Evolutionary conservation across 2,329 filamentous ascomycete species (phyloP).

Genomic region (Triangularia setosa): DNA sequence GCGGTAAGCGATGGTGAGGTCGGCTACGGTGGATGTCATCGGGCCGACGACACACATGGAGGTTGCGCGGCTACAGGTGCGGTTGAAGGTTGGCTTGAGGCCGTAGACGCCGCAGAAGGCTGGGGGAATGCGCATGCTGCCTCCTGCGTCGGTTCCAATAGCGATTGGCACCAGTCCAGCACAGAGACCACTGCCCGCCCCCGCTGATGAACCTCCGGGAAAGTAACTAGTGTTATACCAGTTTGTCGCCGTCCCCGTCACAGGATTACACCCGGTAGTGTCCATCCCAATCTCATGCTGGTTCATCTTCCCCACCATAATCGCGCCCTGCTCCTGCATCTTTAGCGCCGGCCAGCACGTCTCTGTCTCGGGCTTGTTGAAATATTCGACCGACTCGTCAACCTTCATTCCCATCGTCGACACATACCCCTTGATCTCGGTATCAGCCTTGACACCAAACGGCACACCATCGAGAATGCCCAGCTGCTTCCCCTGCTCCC

Average conservation of each 20-base stretch:
- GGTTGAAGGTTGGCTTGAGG: slow-evolving; percentile 72
- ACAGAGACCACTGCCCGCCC: slow-evolving; percentile 66
- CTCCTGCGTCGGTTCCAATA: slow-evolving; percentile 70
- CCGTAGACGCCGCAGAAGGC: slow-evolving; percentile 78
- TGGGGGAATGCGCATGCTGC: slow-evolving; percentile 69
- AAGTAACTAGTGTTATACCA: slow-evolving; percentile 75
- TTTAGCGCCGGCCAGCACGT: slow-evolving; percentile 69
- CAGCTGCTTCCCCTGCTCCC: slow-evolving; percentile 60
- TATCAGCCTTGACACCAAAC: slow-evolving; percentile 79
- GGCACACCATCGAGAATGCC: slow-evolving; percentile 77
- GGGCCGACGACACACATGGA: slow-evolving; percentile 66
- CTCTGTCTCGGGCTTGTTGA: slow-evolving; percentile 45
- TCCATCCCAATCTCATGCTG: slow-evolving; percentile 81
- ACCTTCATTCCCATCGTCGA: slow-evolving; percentile 62
- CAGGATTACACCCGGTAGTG: slow-evolving; percentile 77
- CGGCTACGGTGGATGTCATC: slow-evolving; percentile 69
- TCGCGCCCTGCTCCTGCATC: slow-evolving; percentile 69
- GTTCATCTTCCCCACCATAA: slow-evolving; percentile 70
- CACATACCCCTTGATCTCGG: slow-evolving; percentile 66
- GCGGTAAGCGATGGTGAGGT: slow-evolving; percentile 79
- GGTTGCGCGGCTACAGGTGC: slow-evolving; percentile 55
- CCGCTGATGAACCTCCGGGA: slow-evolving; percentile 76
- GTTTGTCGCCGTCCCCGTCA: slow-evolving; percentile 71
- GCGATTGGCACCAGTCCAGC: slow-evolving; percentile 71
- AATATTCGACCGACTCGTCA: slow-evolving; percentile 49